phyloP scores from a whole-genome alignment of 2,329 filamentous ascomycete species.

The Acephala macrosclerotiorum region DNA sequence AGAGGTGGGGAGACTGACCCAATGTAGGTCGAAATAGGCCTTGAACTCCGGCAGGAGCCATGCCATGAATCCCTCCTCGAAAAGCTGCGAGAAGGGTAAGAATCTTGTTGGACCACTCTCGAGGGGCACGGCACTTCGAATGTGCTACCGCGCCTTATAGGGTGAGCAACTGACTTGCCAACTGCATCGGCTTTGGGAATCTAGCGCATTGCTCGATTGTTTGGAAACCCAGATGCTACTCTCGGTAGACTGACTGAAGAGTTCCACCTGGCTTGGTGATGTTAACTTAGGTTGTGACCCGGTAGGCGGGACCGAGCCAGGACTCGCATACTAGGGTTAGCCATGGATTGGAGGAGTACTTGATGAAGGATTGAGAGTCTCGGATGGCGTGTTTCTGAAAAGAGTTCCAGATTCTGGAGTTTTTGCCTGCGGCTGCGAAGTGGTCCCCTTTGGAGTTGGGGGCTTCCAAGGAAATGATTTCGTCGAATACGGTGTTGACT shows the following conservation, averaged over 20 bases:
- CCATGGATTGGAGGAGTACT: slow-evolving; percentile 68
- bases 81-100: slow-evolving; percentile 66
- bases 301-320: slow-evolving; percentile 67
- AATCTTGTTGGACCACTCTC: slow-evolving; percentile 66
- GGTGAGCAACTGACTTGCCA: slow-evolving; percentile 63
- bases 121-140: slow-evolving; percentile 63
- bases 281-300: slow-evolving; percentile 68
- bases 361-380: slow-evolving; percentile 59
- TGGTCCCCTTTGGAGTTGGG: slow-evolving; percentile 65
- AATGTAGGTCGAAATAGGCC: slow-evolving; percentile 59
- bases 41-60: slow-evolving; percentile 61
- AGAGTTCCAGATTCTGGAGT: slow-evolving; percentile 69
- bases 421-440: slow-evolving; percentile 64
- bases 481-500: neutral
- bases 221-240: slow-evolving; percentile 72
- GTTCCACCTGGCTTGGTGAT: slow-evolving; percentile 65
- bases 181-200: slow-evolving; percentile 61
- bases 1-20: slow-evolving; percentile 58
- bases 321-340: slow-evolving; percentile 58
- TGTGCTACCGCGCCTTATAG: slow-evolving; percentile 70
- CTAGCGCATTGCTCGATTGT: slow-evolving; percentile 52
- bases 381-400: slow-evolving; percentile 65
- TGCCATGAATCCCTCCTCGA: slow-evolving; percentile 63
- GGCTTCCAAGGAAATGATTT: slow-evolving; percentile 53
- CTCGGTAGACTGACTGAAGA: slow-evolving; percentile 64